Evolutionary conservation across 2,329 filamentous ascomycete genomes (phyloP).

Genomic region (Scedosporium aurantiacum): DNA sequence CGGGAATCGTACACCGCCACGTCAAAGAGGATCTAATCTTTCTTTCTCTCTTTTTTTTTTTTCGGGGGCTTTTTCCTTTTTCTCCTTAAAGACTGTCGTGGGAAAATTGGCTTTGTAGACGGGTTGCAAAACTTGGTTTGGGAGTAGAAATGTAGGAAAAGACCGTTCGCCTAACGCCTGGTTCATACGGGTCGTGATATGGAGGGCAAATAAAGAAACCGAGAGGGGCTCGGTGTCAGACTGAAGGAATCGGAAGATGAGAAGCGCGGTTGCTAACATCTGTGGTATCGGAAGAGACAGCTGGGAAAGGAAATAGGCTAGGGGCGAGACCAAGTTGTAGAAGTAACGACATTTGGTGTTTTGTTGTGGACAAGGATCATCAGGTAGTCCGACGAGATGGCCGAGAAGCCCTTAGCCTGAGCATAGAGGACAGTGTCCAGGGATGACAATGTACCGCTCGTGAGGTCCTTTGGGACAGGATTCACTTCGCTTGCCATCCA

Average conservation of each 20-base stretch:
- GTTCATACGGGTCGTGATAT: neutral
- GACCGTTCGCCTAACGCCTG: neutral
- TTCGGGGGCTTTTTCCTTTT: neutral
- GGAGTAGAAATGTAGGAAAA: neutral
- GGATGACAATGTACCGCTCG: constrained; percentile 61
- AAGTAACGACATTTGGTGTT: neutral
- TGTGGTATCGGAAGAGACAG: neutral
- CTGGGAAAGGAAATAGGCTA: neutral
- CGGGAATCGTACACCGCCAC: neutral
- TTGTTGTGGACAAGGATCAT: neutral
- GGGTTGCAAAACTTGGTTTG: neutral
- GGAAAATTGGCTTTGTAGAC: too few relatives aligned
- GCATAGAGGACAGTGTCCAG: constrained; percentile 45
- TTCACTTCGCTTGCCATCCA: constrained; percentile 51
- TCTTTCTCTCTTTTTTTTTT: neutral
- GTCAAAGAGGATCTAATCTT: neutral
- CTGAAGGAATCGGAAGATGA: neutral
- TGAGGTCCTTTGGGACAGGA: constrained; percentile 56
- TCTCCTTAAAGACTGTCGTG: neutral
- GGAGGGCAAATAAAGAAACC: neutral
- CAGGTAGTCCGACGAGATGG: neutral
- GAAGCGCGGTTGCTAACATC: neutral
- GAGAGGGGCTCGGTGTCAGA: neutral
- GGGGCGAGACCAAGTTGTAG: neutral
- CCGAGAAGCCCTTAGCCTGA: constrained; percentile 18